Conservation (phyloP, 148 eudicot genomes). For the Polygonum maritimum region DNA sequence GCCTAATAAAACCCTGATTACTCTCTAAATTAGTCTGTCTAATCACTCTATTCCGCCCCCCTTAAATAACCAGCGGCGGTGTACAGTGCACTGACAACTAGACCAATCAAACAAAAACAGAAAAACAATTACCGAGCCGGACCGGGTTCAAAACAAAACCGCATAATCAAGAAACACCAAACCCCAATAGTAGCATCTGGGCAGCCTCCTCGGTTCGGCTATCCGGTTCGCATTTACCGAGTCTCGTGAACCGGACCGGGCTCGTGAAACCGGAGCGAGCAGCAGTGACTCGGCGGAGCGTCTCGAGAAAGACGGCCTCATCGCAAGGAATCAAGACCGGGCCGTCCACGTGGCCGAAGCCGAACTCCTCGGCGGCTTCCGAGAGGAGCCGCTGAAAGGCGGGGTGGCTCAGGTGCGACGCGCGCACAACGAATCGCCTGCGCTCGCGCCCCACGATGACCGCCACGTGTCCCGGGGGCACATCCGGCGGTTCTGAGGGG, state of each 20-base stretch:
- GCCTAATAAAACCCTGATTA: not conserved
- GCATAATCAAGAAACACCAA: not conserved
- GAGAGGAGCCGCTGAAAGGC: conserved; percentile 27
- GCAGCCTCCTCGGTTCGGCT: not conserved
- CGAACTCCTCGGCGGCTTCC: conserved; percentile 47
- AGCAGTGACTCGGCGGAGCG: conserved; percentile 11
- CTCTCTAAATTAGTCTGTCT: not conserved
- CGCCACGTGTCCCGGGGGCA: conserved; percentile 64
- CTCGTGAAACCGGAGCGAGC: not conserved
- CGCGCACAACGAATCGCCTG: conserved; percentile 31
- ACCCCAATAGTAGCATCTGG: not conserved
- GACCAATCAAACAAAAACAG: not conserved
- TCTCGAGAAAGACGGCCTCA: conserved; percentile 29
- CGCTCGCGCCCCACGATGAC: conserved; percentile 31
- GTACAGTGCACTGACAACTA: not conserved
- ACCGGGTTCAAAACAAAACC: not conserved
- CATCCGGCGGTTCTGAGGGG: conserved; percentile 21
- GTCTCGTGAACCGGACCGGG: not conserved
- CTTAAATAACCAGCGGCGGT: not conserved
- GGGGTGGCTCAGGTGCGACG: conserved; percentile 45
- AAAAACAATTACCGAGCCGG: not conserved
- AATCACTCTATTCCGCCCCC: not conserved
- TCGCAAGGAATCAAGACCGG: conserved; percentile 50
- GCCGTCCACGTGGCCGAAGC: conserved; percentile 29
- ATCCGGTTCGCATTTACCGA: not conserved